phyloP scores from a whole-genome alignment of 2,329 filamentous ascomycete species.

The Fusarium tjaetaba region DNA sequence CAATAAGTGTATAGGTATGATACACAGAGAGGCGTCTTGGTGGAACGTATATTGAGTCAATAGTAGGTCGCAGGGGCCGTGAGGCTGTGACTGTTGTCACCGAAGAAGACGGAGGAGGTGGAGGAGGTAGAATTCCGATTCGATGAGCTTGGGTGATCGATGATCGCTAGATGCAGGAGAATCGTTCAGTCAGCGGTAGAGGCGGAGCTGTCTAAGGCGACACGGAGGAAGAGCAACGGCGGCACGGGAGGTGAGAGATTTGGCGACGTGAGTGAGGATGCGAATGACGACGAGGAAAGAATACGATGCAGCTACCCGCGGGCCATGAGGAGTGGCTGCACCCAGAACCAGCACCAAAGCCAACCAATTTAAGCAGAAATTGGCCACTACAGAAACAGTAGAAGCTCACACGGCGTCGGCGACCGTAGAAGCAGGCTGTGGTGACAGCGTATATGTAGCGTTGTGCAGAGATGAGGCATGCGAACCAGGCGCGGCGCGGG shows the following conservation, averaged over 20 bases:
- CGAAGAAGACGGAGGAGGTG: conserved; percentile 18
- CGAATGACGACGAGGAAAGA: conserved; percentile 24
- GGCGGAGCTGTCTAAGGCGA: conserved; percentile 9
- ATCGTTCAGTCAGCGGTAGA: conserved; percentile 7
- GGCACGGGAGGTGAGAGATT: conserved; percentile 12
- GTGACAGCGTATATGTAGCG: conserved; percentile 38
- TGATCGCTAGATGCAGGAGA: conserved; percentile 25
- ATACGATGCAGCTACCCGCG: conserved; percentile 42
- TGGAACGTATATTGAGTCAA: conserved; percentile 40
- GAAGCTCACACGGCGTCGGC: conserved; percentile 39
- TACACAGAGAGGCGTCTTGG: conserved; percentile 41
- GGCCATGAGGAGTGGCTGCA: conserved; percentile 43
- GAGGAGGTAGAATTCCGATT: conserved; percentile 31
- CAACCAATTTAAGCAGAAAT: conserved; percentile 33
- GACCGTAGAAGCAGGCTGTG: conserved; percentile 38
- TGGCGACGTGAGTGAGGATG: conserved; percentile 10
- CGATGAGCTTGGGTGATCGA: conserved; percentile 22
- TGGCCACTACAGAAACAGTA: conserved; percentile 30
- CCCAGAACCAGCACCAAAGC: conserved; percentile 10
- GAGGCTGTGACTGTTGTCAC: conserved; percentile 38
- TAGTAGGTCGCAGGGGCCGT: conserved; percentile 26
- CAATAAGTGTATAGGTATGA: conserved; percentile 39
- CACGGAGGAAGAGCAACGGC: neutral
- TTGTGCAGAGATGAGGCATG: conserved; percentile 51
- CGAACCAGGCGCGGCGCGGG: conserved; percentile 41